phyloP scores from a whole-genome alignment of 306 rosid genomes.

The Heteromeles arbutifolia region DNA sequence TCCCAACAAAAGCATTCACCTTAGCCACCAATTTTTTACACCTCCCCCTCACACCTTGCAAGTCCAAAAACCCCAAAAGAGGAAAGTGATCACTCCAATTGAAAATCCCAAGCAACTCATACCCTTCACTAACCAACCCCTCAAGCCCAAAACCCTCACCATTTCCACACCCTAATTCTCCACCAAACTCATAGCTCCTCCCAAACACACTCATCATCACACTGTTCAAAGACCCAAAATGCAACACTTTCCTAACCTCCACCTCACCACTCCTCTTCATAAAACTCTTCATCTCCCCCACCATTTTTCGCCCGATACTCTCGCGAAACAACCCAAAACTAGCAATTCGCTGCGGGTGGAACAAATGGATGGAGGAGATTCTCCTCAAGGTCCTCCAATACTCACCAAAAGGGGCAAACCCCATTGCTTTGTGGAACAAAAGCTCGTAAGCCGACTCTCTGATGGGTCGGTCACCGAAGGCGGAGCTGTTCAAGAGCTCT shows the following conservation, averaged over 20 bases:
- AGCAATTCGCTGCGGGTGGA: constrained; percentile 40
- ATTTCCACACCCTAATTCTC: neutral
- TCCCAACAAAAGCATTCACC: constrained; percentile 61
- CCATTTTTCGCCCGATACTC: constrained; percentile 35
- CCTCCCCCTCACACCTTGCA: constrained; percentile 66
- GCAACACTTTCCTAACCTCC: constrained; percentile 47
- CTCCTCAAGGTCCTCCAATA: constrained; percentile 79
- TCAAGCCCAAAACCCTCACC: constrained; percentile 39
- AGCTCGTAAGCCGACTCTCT: constrained; percentile 78
- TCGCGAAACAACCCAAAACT: constrained; percentile 29
- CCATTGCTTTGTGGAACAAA: constrained; percentile 68
- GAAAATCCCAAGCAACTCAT: constrained; percentile 62
- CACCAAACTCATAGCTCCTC: constrained; percentile 40
- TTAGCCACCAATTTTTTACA: constrained; percentile 41
- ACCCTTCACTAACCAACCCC: constrained; percentile 60
- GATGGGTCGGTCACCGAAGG: constrained; percentile 64
- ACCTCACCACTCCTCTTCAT: constrained; percentile 32
- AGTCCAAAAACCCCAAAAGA: constrained; percentile 48
- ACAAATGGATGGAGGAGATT: constrained; percentile 50
- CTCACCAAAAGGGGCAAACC: constrained; percentile 71
- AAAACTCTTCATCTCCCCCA: constrained; percentile 9
- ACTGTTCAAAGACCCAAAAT: constrained; percentile 54
- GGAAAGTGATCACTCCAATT: constrained; percentile 83
- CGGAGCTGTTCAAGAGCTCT: constrained; percentile 51
- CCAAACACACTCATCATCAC: constrained; percentile 79